These are phyloP conservation scores for Pittosporum tobira DNA, from an alignment of 129 eudicot species.

Conservation along the genomic window DNA sequence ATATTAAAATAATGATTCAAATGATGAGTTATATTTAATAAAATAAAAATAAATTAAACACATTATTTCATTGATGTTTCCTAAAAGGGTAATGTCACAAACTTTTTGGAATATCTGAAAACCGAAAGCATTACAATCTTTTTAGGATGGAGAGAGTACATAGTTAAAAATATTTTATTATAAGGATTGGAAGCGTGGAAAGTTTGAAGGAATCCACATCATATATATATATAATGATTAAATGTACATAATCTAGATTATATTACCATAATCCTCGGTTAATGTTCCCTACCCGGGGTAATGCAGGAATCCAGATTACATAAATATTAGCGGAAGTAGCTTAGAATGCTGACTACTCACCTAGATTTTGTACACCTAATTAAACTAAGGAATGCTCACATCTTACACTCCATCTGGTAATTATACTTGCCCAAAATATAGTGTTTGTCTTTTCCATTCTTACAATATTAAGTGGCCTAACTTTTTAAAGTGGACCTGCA, in stretches of 20 bases:
- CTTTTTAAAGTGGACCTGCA: constrained; percentile 24
- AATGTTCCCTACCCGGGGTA: constrained; percentile 37
- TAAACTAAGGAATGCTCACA: constrained; percentile 11
- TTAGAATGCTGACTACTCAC: constrained; percentile 28
- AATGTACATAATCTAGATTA: constrained; percentile 4
- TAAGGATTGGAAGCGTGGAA: constrained; percentile 7
- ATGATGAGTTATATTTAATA: too few species aligned
- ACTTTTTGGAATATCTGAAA: too few species aligned
- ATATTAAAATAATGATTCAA: too few species aligned
- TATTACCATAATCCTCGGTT: constrained; percentile 25
- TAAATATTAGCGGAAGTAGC: constrained; percentile 14
- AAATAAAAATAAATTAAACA: too few species aligned
- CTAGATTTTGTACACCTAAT: constrained; percentile 12
- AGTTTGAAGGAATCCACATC: background rate
- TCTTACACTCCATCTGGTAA: constrained; percentile 23
- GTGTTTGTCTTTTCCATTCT: constrained; percentile 13
- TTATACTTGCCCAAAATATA: constrained; percentile 28
- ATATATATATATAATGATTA: background rate
- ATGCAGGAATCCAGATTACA: constrained; percentile 19
- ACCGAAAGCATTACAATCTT: background rate
- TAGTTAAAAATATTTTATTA: constrained; percentile 15
- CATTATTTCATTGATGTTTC: too few species aligned
- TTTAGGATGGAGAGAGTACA: too few species aligned
- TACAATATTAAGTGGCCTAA: constrained; percentile 11
- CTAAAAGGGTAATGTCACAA: too few species aligned